Evolutionary conservation across 768 basidiomycete genomes (phyloP), one percentile per base, ranked within the genome.

Genomic region (Basidioascus undulatus): DNA sequence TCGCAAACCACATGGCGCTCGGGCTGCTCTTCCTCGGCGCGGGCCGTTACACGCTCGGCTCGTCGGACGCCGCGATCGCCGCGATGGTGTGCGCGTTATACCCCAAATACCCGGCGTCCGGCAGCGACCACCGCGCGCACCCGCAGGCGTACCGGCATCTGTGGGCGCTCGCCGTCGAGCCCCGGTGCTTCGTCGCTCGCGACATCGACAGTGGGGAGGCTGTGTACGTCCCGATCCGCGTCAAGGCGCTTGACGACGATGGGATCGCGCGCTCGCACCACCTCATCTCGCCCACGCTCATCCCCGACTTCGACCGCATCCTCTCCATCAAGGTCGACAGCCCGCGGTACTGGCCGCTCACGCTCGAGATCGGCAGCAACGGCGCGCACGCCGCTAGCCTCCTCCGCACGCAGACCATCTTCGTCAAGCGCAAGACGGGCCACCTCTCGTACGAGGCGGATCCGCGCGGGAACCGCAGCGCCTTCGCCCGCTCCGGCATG

Each of bases 151-250:
- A 87, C 45, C 72, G 92, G 6, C 89, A 96, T 55, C 59, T 98
- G 19, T 98, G 92, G 92, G 84, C 81, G 2, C 66, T 98, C 33
- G 89, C 92, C 1, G 76, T 79, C 5, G 89, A 98, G 51, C 92
- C 92, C 4, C 62, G 89, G 36, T 94, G 89, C 53, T 64, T 98
- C 15, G 69, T 86, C 28, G 81, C 84, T 0, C 70, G 81, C 24
- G 92, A 98, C 49, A 81, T 92, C 24, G 86, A 94, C 50, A 81
- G 79, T 3, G 68, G 69, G 3, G 81, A 92, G 54, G 73, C 83
- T 0, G 81, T 89, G 19, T 89, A 86, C 55, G 68, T 98, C 0
- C 92, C 87, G 0, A 69, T 94, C 52, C 87, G 84, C 57, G 71
- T 94, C 47, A 74, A 72, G 25, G 66, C 80, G 48, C 70, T 63